Base-by-base conservation (phyloP, 306 rosid species). In the Glycine tomentella region DNA sequence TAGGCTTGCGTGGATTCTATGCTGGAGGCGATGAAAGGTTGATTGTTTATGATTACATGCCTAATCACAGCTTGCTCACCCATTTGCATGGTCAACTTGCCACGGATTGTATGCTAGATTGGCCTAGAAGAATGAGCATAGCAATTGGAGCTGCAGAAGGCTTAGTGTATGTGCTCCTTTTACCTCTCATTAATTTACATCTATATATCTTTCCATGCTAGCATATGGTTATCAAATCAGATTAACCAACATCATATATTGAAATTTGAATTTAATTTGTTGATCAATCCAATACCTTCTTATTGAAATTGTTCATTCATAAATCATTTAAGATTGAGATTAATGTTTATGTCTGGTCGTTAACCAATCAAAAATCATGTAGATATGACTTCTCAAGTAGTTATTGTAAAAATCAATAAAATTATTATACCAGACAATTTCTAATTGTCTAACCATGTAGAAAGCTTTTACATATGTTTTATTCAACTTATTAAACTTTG, bases 111-210 rank as follows among this genome's bases (percentile, higher is more conserved):
- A 86, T 84, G 7, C 88, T 92, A 9, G 90, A 91, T 85, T 95
- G 97, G 99, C 75, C 91, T 9, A 84, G 78, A 76, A 88, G 99
- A 81, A 77, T 95, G 72, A 88, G 38, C 66, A 84, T 95, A 53
- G 90, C 87, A 55, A 87, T 93, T 59, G 99, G 99, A 79, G 84
- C 99, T 5, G 99, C 97, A 31, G 83, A 95, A 83, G 97, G 97
- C 36, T 78, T 93, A 79, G 85, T 84, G 97, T 95, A 87, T 87
- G 97, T 88, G 44, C 9, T 62, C 25, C 8, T 50, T 25, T 25
- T 25, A 25, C 31, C 31, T 25, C 31, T 25, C 31, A 25, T 25
- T 25, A 25, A 25, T 25, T 25, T 25, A 25, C 31, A 25, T 25
- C 31, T 25, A 25, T 25, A 25, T 25, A 25, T 25, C 31, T 25